A percentile compares a stretch with the other conserved stretches of the same genome.
Conservation (phyloP, 1,284 basidiomycete genomes). For the Cutaneotrichosporon cutaneum region DNA sequence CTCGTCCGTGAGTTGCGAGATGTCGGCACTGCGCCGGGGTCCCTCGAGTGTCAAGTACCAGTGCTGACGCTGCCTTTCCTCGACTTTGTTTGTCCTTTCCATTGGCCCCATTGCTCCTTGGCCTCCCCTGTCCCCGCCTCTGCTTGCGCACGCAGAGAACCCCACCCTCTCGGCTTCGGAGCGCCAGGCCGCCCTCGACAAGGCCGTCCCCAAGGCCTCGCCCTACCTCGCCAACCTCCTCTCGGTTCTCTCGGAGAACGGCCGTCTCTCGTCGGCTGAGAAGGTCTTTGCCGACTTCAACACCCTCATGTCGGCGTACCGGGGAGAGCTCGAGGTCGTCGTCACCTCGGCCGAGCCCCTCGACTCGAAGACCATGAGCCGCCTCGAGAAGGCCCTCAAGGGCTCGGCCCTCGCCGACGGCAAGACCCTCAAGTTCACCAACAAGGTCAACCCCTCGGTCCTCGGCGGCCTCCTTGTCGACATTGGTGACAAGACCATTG, state of each 20-base stretch:
- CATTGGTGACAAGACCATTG: constrained; percentile 94
- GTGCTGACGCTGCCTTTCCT: not conserved
- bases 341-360: constrained; percentile 86
- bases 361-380: constrained; percentile 66
- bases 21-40: not conserved
- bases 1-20: constrained; percentile 58
- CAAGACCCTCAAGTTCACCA: constrained; percentile 79
- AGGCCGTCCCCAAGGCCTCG: constrained; percentile 64
- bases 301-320: constrained; percentile 82
- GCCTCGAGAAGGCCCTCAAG: constrained; percentile 80
- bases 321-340: constrained; percentile 87
- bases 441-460: constrained; percentile 88
- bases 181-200: constrained; percentile 66
- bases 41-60: not conserved
- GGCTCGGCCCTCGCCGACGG: constrained; percentile 78
- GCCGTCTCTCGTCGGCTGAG: constrained; percentile 76
- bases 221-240: constrained; percentile 94
- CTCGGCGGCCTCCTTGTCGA: constrained; percentile 91
- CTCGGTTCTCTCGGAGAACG: constrained; percentile 87
- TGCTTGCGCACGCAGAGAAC: constrained; percentile 60
- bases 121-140: not conserved
- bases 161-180: constrained; percentile 83
- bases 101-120: not conserved
- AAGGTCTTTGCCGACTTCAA: constrained; percentile 91
- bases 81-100: not conserved